A percentile compares a stretch with the other conserved stretches of the same genome.
Conservation (phyloP, 176 grass and related monocot species). For the Oryza glumipatula region DNA sequence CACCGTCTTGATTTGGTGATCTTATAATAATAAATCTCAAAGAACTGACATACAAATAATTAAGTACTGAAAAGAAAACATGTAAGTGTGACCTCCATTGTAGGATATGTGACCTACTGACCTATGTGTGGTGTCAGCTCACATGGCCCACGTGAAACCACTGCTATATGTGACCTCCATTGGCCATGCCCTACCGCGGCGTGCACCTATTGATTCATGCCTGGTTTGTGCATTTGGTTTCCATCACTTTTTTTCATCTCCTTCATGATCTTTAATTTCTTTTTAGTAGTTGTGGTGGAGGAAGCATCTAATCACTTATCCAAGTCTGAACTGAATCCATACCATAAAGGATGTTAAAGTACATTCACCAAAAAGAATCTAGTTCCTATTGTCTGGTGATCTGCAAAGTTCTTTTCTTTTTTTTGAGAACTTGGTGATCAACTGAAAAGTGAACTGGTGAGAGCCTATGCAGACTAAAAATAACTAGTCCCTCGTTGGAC, state of each 20-base stretch:
- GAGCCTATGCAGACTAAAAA: not conserved
- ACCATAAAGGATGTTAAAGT: not conserved
- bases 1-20: no score
- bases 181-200: no score
- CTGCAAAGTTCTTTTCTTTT: not conserved
- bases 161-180: no score
- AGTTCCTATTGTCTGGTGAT: not conserved
- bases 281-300: slow-evolving; percentile 7
- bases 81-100: no score
- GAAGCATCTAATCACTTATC: slow-evolving; percentile 25
- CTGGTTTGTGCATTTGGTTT: slow-evolving; percentile 8
- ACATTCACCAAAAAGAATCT: not conserved
- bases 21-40: no score
- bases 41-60: no score
- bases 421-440: not conserved
- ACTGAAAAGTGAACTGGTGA: not conserved
- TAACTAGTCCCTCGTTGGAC: not conserved
- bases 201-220: not conserved
- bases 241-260: not conserved
- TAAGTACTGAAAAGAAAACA: no score
- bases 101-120: no score
- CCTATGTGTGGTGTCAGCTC: no score
- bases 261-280: not conserved
- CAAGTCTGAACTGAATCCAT: not conserved
- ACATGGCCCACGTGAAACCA: no score